phyloP scores from a whole-genome alignment of 1,284 basidiomycete genomes.

The Rhodotorula sp. region DNA sequence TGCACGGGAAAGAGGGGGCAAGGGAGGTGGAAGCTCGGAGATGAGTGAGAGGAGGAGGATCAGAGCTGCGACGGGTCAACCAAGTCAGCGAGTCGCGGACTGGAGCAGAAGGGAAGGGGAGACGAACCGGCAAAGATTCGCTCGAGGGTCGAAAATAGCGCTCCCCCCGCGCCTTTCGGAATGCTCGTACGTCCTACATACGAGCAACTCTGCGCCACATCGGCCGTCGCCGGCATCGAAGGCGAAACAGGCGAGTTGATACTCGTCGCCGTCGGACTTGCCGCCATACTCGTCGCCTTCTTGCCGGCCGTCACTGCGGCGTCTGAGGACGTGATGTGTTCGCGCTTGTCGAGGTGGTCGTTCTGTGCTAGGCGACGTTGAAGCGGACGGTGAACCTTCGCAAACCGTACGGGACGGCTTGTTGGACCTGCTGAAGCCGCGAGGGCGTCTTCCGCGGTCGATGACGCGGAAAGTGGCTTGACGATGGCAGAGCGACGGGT shows the following conservation, averaged over 20 bases:
- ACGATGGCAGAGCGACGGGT: not conserved
- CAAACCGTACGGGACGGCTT: not conserved
- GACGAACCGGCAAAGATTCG: conserved; percentile 27
- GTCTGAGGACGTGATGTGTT: not conserved
- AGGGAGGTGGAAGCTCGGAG: conserved; percentile 31
- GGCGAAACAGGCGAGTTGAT: too few relatives aligned
- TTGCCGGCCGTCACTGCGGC: not conserved
- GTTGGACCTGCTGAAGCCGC: not conserved
- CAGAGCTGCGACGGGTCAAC: conserved; percentile 9
- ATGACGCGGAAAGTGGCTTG: not conserved
- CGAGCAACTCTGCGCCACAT: not conserved
- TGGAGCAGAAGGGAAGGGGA: not conserved
- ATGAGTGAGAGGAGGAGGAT: conserved; percentile 37
- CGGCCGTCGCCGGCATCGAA: too few relatives aligned
- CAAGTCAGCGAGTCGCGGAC: not conserved
- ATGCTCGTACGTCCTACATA: conserved; percentile 32
- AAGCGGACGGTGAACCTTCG: not conserved
- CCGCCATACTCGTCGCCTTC: not conserved
- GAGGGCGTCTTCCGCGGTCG: too few relatives aligned
- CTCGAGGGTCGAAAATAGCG: conserved; percentile 38
- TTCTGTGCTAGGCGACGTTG: not conserved
- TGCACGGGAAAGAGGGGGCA: conserved; percentile 5
- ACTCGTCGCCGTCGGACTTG: conserved; percentile 8
- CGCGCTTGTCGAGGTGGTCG: not conserved
- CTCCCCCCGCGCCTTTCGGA: conserved; percentile 35